A percentile compares a stretch with the other conserved stretches of the same genome.
phyloP scores from a whole-genome alignment of 345 rosid species.

The Combretum micranthum region DNA sequence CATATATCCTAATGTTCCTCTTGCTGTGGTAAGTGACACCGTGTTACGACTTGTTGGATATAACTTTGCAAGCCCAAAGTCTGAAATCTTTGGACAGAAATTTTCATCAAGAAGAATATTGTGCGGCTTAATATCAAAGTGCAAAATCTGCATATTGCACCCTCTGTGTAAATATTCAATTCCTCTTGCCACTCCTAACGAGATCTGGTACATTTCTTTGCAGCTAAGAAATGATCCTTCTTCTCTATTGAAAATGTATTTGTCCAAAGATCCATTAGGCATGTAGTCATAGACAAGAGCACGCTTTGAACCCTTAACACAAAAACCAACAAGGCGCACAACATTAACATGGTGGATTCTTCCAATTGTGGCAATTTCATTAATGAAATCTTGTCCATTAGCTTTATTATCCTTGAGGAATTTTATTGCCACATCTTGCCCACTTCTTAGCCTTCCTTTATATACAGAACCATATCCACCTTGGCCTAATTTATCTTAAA shows the following conservation, averaged over 20 bases:
- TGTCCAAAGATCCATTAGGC: conserved; percentile 7
- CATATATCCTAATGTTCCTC: conserved; percentile 11
- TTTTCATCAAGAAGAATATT: conserved; percentile 13
- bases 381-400: conserved; percentile 8
- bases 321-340: neutral
- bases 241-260: too few relatives aligned
- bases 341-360: conserved; percentile 12
- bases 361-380: conserved; percentile 4
- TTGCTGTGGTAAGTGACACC: conserved; percentile 9
- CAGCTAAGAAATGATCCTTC: neutral
- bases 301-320: too few relatives aligned
- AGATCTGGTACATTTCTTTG: conserved; percentile 9
- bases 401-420: conserved; percentile 6
- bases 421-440: conserved; percentile 1
- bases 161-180: conserved; percentile 17
- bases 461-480: conserved; percentile 5
- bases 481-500: conserved; percentile 7
- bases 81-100: conserved; percentile 18
- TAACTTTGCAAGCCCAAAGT: conserved; percentile 16
- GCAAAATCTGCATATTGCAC: conserved; percentile 12
- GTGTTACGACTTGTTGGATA: conserved; percentile 1
- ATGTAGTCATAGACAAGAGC: conserved; percentile 9
- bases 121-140: conserved; percentile 19
- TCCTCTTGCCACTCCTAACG: conserved; percentile 13
- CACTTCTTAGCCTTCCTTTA: neutral